phyloP scores from a whole-genome alignment of 2,329 filamentous ascomycete genomes.

The Monosporascus ibericus region DNA sequence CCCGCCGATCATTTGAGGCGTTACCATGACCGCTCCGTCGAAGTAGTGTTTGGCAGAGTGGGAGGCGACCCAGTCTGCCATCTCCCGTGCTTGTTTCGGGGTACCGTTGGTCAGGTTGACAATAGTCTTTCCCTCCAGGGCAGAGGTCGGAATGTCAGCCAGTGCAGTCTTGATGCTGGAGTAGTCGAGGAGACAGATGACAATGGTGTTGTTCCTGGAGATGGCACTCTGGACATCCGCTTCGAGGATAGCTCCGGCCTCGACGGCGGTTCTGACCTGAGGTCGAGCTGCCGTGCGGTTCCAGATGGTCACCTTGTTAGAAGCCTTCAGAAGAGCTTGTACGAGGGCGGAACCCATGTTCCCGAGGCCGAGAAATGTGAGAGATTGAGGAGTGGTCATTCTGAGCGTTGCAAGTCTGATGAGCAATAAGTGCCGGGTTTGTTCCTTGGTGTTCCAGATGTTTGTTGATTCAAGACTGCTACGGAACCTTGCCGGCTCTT shows the following conservation, averaged over 20 bases:
- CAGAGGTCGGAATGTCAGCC: neutral
- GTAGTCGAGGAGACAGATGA: conserved; percentile 23
- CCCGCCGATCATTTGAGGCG: conserved; percentile 20
- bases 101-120: conserved; percentile 25
- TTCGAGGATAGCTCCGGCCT: conserved; percentile 4
- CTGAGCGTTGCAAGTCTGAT: no score
- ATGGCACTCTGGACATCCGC: conserved; percentile 10
- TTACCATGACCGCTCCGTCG: conserved; percentile 25
- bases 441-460: no score
- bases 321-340: neutral
- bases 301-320: conserved; percentile 4
- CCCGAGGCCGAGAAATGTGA: conserved; percentile 4
- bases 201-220: conserved; percentile 7
- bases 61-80: conserved; percentile 8
- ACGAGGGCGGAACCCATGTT: conserved; percentile 4
- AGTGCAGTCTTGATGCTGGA: conserved; percentile 7
- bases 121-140: conserved; percentile 16
- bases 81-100: conserved; percentile 13
- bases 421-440: no score
- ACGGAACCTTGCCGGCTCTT: no score
- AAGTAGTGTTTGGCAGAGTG: conserved; percentile 14
- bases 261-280: neutral
- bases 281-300: conserved; percentile 2
- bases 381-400: no score
- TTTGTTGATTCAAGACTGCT: no score